Evolutionary conservation across 1,284 basidiomycete genomes (phyloP).

Genomic region (Sanghuangporus baumii): DNA sequence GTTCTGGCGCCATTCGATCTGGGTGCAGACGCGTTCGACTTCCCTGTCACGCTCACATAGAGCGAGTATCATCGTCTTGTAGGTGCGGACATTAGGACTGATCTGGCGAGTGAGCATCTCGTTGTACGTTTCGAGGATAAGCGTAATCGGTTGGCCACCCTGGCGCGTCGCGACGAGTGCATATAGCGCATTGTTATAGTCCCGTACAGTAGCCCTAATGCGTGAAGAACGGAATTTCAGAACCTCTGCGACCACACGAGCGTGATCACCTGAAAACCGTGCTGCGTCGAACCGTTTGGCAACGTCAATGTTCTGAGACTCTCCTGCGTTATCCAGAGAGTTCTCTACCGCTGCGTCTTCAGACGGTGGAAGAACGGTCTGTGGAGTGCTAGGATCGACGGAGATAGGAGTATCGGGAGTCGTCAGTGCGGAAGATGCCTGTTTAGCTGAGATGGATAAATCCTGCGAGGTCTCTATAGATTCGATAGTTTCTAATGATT

Average conservation of each 20-base stretch:
- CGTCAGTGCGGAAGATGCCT: conserved; percentile 9
- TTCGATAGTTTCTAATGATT: conserved; percentile 18
- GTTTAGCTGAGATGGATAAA: background rate
- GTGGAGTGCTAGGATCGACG: conserved; percentile 21
- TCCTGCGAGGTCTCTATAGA: conserved; percentile 6
- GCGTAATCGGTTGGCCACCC: conserved; percentile 49
- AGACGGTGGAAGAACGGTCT: conserved; percentile 19
- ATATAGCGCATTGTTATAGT: conserved; percentile 66
- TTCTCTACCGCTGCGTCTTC: background rate
- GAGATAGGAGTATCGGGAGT: conserved; percentile 17
- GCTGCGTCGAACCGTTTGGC: conserved; percentile 14
- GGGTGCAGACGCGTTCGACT: conserved; percentile 43
- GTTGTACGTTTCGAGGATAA: conserved; percentile 71
- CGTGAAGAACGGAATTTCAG: conserved; percentile 19
- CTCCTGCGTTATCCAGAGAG: conserved; percentile 8
- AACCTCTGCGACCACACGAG: conserved; percentile 19
- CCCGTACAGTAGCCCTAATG: conserved; percentile 27
- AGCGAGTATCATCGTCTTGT: conserved; percentile 61
- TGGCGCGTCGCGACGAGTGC: conserved; percentile 47
- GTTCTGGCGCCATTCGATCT: conserved; percentile 35
- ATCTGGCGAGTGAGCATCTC: conserved; percentile 65
- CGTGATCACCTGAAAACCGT: conserved; percentile 13
- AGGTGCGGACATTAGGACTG: conserved; percentile 64
- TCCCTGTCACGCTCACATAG: conserved; percentile 74
- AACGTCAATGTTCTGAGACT: background rate